Evolutionary conservation across 768 basidiomycete genomes (phyloP).

Genomic region (Sarcomyxa edulis): DNA sequence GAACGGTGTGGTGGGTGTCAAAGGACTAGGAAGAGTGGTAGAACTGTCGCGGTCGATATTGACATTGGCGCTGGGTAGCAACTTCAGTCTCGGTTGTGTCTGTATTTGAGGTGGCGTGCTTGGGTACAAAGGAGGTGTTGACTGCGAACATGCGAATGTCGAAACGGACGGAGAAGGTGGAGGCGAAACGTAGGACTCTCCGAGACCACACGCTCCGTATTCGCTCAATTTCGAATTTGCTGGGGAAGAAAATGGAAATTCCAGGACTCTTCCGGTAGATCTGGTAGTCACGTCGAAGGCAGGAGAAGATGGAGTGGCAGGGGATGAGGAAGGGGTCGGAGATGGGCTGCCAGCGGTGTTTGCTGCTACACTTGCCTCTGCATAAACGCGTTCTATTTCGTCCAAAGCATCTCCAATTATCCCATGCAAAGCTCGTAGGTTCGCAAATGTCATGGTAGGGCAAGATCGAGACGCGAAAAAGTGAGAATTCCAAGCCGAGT

Average conservation of each 20-base stretch:
- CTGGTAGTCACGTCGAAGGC: not conserved
- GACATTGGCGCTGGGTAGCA: too few species aligned
- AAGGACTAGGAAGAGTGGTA: conserved; percentile 21
- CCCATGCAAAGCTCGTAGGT: conserved; percentile 56
- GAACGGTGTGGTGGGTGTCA: conserved; percentile 1
- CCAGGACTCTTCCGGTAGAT: too few species aligned
- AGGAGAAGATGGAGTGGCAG: conserved; percentile 2
- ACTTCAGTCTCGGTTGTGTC: not conserved
- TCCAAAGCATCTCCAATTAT: conserved; percentile 65
- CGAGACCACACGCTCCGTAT: too few species aligned
- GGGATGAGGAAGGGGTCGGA: conserved; percentile 15
- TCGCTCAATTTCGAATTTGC: not conserved
- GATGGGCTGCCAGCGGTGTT: not conserved
- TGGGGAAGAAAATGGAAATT: not conserved
- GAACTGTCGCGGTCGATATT: conserved; percentile 16
- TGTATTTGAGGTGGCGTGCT: not conserved
- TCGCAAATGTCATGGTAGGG: conserved; percentile 49
- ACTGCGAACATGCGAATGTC: not conserved
- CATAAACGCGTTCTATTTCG: conserved; percentile 61
- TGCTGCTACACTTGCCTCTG: conserved; percentile 5
- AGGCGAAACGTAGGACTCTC: too few species aligned
- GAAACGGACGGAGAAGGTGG: not conserved
- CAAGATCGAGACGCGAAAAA: not conserved
- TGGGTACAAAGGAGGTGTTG: not conserved
- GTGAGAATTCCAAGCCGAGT: too few species aligned